Evolutionary conservation across 257 asterid species (phyloP).

Genomic region (Nicotiana tabacum): DNA sequence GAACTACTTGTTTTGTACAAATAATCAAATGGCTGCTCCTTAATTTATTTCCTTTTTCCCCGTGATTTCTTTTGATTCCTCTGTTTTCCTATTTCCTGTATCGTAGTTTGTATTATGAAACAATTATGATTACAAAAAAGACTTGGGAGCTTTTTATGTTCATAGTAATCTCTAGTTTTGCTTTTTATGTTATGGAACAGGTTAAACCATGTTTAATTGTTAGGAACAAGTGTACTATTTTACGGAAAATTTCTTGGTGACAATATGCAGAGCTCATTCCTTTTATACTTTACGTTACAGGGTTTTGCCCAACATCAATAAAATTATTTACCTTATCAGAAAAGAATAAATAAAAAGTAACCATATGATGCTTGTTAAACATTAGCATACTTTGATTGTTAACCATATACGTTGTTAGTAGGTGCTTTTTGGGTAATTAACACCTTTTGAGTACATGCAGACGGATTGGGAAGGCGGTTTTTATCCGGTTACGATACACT

Average conservation of each 20-base stretch:
- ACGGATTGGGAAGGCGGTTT: conserved; percentile 49
- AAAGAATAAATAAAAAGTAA: not conserved
- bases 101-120: not conserved
- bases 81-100: not conserved
- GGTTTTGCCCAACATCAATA: not conserved
- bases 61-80: not conserved
- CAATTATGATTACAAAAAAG: not conserved
- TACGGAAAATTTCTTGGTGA: not conserved
- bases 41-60: not conserved
- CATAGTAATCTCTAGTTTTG: not conserved
- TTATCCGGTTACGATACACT: conserved; percentile 40
- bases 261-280: not conserved
- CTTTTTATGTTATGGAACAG: too few species aligned
- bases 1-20: not conserved
- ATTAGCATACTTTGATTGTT: not conserved
- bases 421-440: not conserved
- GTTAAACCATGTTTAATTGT: too few species aligned
- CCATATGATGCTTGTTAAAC: not conserved
- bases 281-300: not conserved
- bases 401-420: not conserved
- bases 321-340: not conserved
- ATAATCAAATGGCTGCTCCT: not conserved
- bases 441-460: conserved; percentile 24
- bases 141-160: not conserved
- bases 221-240: not conserved